Base-by-base conservation (phyloP, 768 basidiomycete species). In the Favolaschia claudopus region DNA sequence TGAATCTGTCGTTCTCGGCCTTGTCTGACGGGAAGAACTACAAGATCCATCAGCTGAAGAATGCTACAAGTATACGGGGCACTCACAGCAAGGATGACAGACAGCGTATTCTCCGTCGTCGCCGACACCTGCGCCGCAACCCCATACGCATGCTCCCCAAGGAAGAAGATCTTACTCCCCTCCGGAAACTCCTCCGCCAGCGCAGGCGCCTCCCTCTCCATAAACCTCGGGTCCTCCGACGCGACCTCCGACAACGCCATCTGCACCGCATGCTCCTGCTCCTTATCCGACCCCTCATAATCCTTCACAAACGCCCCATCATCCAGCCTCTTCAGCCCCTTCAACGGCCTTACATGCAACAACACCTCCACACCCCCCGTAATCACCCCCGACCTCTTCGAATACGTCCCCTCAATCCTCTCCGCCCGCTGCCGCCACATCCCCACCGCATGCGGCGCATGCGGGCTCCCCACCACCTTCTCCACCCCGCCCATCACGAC, bases 111-210 rank as follows among this genome's bases (percentile, higher is more conserved):
- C 4, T 91, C 85, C 0, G 83, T 84, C 0, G 94, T 93, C 0
- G 76, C 82, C 34, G 86, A 82, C 12, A 99, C 93, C 67, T 95
- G 92, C 0, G 96, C 95, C 14, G 96, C 94, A 3, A 93, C 89
- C n/a, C 97, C 97, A 69, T 96, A 99, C 0, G 92, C 94, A 70
- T 94, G 89, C 68, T 93, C 90, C 15, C 96, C 96, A 7, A 99
- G 82, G 86, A 98, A 99, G 77, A 99, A 97, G 27, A 99, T 92
- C 70, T 90, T 93, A 72, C 87, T 91, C 1, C 91, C 93, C 0
- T 86, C 87, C 0, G 96, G 95, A 76, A 93, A 98, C 70, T 99
- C 97, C 50, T 94, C 89, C 0, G 87, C 81, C 28, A 99, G 75
- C 0, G 93, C 88, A 1, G 93, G 91, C 0, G 97, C 85, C 9